Percentiles rank a stretch among this genome's conserved stretches.
phyloP scores from a whole-genome alignment of 2,329 filamentous ascomycete species.

The Exophiala phaeomuriformis region DNA sequence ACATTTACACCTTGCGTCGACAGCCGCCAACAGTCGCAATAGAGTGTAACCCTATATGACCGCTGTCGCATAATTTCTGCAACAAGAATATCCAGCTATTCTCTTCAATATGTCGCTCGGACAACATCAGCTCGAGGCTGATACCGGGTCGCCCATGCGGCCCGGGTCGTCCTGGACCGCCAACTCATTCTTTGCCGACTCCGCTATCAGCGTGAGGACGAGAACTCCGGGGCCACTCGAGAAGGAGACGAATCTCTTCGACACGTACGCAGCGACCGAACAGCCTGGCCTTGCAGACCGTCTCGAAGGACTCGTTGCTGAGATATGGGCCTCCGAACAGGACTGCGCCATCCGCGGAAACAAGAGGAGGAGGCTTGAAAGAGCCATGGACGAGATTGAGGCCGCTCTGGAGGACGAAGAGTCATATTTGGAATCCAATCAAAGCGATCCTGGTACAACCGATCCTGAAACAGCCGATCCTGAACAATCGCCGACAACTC shows the following conservation, averaged over 20 bases:
- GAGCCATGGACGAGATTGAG: slow-evolving; percentile 14
- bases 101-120: slow-evolving; percentile 3
- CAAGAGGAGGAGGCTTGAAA: slow-evolving; percentile 12
- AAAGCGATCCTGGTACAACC: background rate
- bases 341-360: slow-evolving; percentile 14
- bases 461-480: slow-evolving; percentile 7
- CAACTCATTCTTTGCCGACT: slow-evolving; percentile 28
- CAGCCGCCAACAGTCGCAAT: background rate
- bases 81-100: background rate
- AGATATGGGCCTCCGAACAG: slow-evolving; percentile 22
- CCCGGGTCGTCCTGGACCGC: slow-evolving; percentile 23
- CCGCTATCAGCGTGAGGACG: slow-evolving; percentile 28
- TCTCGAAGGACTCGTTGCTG: slow-evolving; percentile 19
- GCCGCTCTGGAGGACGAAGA: slow-evolving; percentile 16
- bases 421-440: background rate
- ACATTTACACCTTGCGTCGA: background rate
- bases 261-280: slow-evolving; percentile 1
- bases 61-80: slow-evolving; percentile 1
- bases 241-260: slow-evolving; percentile 6
- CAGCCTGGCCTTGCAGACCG: slow-evolving; percentile 13
- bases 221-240: slow-evolving; percentile 15
- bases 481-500: background rate
- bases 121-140: slow-evolving; percentile 1
- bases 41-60: background rate
- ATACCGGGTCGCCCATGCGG: slow-evolving; percentile 9